A percentile compares a stretch with the other conserved stretches of the same genome.
These are phyloP conservation scores for Thecaphora thlaspeos DNA, from an alignment of 1,284 basidiomycete species.

Conservation along the genomic window DNA sequence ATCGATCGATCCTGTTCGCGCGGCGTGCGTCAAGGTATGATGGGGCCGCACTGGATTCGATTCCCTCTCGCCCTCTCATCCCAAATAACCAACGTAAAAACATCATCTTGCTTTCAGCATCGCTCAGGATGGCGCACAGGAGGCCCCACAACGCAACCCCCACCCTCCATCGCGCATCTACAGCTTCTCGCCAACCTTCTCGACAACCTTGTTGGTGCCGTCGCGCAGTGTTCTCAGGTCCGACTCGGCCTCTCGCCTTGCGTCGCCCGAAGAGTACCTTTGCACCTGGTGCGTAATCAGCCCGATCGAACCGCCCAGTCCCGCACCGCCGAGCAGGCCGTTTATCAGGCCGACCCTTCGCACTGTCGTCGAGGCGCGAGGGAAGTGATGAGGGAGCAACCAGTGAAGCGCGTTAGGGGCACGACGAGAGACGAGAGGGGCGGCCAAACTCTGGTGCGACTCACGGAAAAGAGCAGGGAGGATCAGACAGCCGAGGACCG, in stretches of 20 bases:
- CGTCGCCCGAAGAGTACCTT: slow-evolving; percentile 1
- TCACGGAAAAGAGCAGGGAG: slow-evolving; percentile 45
- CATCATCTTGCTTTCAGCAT: too few relatives aligned
- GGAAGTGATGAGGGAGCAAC: too few relatives aligned
- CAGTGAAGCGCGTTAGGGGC: background rate
- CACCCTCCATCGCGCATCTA: too few relatives aligned
- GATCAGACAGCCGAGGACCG: slow-evolving; percentile 43
- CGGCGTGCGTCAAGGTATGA: too few relatives aligned
- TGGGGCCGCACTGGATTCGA: too few relatives aligned
- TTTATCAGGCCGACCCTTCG: slow-evolving; percentile 48
- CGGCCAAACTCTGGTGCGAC: background rate
- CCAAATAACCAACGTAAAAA: too few relatives aligned
- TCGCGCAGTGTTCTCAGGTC: background rate
- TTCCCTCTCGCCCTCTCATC: too few relatives aligned
- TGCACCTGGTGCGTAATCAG: slow-evolving; percentile 39
- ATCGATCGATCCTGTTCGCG: too few relatives aligned
- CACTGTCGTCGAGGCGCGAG: slow-evolving; percentile 10
- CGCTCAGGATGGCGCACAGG: too few relatives aligned
- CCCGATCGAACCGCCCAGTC: slow-evolving; percentile 44
- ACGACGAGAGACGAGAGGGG: background rate
- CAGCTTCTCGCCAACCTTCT: background rate
- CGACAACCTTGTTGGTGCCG: background rate
- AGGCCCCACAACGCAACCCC: too few relatives aligned
- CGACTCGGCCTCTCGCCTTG: background rate
- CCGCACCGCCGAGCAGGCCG: slow-evolving; percentile 49